These are phyloP conservation scores for Irpex sp. DNA, from an alignment of 1,284 basidiomycete species.

Conservation along the genomic window DNA sequence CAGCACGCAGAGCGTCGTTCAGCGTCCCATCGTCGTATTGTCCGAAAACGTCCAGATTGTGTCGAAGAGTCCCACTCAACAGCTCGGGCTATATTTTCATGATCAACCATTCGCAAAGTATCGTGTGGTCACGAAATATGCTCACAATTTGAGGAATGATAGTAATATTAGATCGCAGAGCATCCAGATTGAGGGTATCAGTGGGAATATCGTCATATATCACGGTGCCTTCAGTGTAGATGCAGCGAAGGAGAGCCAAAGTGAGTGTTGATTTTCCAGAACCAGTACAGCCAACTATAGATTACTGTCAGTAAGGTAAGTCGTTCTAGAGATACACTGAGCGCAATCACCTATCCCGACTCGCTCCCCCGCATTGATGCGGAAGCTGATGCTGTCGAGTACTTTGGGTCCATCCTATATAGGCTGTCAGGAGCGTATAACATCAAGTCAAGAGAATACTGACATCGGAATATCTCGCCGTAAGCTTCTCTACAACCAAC, in stretches of 20 bases:
- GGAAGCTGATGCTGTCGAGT: slow-evolving; percentile 41
- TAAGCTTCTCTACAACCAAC: slow-evolving; percentile 3
- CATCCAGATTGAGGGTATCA: slow-evolving; percentile 55
- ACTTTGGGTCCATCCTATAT: slow-evolving; percentile 34
- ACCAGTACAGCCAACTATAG: slow-evolving; percentile 63
- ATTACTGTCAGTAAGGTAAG: background rate
- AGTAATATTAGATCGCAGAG: slow-evolving; percentile 41
- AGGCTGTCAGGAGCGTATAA: background rate
- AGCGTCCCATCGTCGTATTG: slow-evolving; percentile 63
- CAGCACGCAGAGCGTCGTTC: slow-evolving; percentile 48
- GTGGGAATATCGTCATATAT: slow-evolving; percentile 27
- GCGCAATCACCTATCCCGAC: slow-evolving; percentile 39
- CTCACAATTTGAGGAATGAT: slow-evolving; percentile 41
- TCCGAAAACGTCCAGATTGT: slow-evolving; percentile 68
- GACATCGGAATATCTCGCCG: slow-evolving; percentile 5
- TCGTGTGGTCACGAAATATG: too few relatives aligned
- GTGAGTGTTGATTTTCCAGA: slow-evolving; percentile 58
- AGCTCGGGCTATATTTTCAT: slow-evolving; percentile 60
- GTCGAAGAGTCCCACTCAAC: slow-evolving; percentile 49
- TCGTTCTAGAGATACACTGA: background rate
- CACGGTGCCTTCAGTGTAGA: slow-evolving; percentile 38
- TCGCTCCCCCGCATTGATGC: slow-evolving; percentile 43
- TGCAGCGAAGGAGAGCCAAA: slow-evolving; percentile 34
- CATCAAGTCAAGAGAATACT: background rate
- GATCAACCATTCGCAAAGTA: background rate